Percentiles rank a stretch among this genome's conserved stretches.
phyloP scores from a whole-genome alignment of 768 basidiomycete genomes.

The Mycena polygramma region DNA sequence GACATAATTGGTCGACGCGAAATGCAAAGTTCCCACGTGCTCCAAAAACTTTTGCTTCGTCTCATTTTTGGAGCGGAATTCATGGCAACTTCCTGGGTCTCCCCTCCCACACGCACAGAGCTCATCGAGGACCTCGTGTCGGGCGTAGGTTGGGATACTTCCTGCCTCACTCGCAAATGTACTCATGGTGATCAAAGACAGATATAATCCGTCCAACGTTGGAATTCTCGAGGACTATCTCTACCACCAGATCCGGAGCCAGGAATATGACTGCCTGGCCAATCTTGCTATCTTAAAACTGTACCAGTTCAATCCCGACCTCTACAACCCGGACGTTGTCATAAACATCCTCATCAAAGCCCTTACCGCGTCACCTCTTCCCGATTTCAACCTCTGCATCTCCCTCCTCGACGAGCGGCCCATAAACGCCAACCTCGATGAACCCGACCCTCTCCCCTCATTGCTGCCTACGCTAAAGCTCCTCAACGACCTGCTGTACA shows the following conservation, averaged over 20 bases:
- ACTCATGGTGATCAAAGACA: conserved; percentile 66
- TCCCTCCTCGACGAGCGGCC: conserved; percentile 89
- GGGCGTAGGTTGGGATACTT: conserved; percentile 79
- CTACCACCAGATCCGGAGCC: conserved; percentile 91
- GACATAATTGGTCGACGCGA: conserved; percentile 4
- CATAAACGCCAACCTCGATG: conserved; percentile 69
- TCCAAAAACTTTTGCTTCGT: neutral
- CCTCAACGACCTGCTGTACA: conserved; percentile 79
- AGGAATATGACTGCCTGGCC: conserved; percentile 94
- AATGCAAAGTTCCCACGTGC: neutral
- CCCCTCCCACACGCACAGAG: conserved; percentile 83
- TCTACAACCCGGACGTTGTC: conserved; percentile 93
- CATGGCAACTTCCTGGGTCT: conserved; percentile 77
- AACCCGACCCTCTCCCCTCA: conserved; percentile 83
- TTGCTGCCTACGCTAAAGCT: conserved; percentile 77
- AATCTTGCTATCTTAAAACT: conserved; percentile 68
- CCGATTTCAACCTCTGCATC: conserved; percentile 95
- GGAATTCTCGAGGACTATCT: conserved; percentile 96
- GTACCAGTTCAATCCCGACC: conserved; percentile 96
- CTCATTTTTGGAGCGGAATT: neutral
- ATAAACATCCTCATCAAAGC: conserved; percentile 96
- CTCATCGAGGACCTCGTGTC: conserved; percentile 93
- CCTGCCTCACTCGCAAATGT: neutral
- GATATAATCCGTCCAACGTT: conserved; percentile 97
- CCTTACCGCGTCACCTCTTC: conserved; percentile 84